phyloP scores from a whole-genome alignment of 176 grass and related monocot species.

The Eragrostis nindensis region DNA sequence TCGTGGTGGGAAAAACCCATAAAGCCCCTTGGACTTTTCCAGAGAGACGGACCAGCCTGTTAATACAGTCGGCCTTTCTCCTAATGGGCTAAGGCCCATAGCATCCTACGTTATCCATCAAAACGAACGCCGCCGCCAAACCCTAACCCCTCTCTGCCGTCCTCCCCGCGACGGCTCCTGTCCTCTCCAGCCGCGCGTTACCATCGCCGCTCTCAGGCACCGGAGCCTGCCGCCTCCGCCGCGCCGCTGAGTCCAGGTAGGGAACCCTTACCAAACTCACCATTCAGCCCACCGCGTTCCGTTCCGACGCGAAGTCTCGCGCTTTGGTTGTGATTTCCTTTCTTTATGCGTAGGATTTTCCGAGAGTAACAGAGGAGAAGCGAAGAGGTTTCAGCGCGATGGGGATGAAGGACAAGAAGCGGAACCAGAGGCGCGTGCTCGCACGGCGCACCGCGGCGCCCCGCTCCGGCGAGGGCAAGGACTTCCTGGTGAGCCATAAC shows the following conservation, averaged over 20 bases:
- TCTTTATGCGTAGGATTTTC: background rate
- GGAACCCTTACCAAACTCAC: background rate
- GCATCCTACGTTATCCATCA: background rate
- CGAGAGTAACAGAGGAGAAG: background rate
- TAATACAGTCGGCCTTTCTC: background rate
- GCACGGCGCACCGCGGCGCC: conserved; percentile 47
- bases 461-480: conserved; percentile 46
- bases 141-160: conserved; percentile 3
- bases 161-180: conserved; percentile 22
- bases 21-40: too few species aligned
- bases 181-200: background rate
- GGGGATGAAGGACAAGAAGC: conserved; percentile 60
- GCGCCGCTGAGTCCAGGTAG: conserved; percentile 5
- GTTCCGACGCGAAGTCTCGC: background rate
- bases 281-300: background rate
- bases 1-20: too few species aligned
- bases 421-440: conserved; percentile 65
- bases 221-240: background rate
- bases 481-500: conserved; percentile 44
- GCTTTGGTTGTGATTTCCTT: background rate
- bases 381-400: conserved; percentile 10
- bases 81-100: background rate
- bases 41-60: background rate
- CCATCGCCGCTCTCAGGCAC: background rate
- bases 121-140: conserved; percentile 4